Evolutionary conservation across 1,284 basidiomycete genomes (phyloP).

Genomic region (Spongiforma sp.): DNA sequence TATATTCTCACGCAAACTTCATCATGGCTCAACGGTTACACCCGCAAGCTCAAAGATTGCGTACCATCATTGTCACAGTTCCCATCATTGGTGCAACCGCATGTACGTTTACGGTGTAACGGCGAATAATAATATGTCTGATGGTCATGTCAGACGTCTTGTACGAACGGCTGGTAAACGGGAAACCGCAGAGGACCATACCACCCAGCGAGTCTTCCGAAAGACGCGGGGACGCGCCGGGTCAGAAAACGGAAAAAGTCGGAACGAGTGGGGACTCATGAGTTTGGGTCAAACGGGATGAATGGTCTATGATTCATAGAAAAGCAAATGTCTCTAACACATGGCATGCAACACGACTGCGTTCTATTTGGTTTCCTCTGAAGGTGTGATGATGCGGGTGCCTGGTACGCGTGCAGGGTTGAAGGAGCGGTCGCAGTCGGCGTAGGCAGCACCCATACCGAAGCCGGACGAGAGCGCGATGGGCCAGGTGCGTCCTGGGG

Average conservation of each 20-base stretch:
- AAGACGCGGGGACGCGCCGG: neutral
- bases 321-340: too few relatives aligned
- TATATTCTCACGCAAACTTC: neutral
- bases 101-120: conserved; percentile 32
- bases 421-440: conserved; percentile 96
- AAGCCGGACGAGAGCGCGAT: conserved; percentile 94
- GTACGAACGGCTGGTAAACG: conserved; percentile 68
- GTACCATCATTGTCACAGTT: conserved; percentile 62
- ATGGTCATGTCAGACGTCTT: conserved; percentile 56
- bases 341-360: too few relatives aligned
- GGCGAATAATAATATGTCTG: conserved; percentile 14
- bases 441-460: conserved; percentile 88
- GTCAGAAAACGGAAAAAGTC: conserved; percentile 24
- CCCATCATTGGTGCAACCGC: conserved; percentile 69
- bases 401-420: conserved; percentile 94
- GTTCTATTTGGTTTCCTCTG: conserved; percentile 33
- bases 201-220: conserved; percentile 19
- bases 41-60: conserved; percentile 57
- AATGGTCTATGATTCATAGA: neutral
- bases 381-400: conserved; percentile 70
- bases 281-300: too few relatives aligned
- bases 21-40: conserved; percentile 38
- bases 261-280: conserved; percentile 15
- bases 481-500: conserved; percentile 94
- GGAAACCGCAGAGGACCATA: conserved; percentile 57